Base-by-base conservation (phyloP, 768 basidiomycete species). In the Mycena leptocephala region DNA sequence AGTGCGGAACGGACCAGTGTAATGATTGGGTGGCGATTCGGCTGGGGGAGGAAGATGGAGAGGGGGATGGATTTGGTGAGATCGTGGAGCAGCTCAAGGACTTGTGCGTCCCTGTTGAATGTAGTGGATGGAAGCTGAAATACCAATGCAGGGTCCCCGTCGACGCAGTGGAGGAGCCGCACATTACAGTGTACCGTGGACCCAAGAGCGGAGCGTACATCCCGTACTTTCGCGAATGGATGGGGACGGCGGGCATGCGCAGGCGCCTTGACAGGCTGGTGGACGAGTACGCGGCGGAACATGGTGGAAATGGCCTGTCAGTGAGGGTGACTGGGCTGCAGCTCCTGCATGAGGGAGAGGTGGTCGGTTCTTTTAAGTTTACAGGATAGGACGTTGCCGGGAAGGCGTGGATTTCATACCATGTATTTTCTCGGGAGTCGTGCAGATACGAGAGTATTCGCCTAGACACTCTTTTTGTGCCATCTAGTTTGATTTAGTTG, bases 271-370 rank as follows among this genome's bases (percentile, higher is more conserved):
- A 37, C 35, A 39, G 35, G 59, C 59, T 62, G 59, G 59, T 62
- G 35, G 59, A 62, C n/a, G 59, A 62, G 35, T 62, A 62, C n/a
- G 22, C 59, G 22, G 59, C n/a, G 22, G 59, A 62, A 39, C 35
- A 62, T 59, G 59, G 35, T 37, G 59, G 59, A 24, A 62, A 62
- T 62, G 59, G 59, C 20, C 59, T 62, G 35, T 62, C 59, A n/a
- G 59, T 62, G 37, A 62, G 59, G 59, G 59, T 62, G 35, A 62
- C 59, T 39, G 59, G 59, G 37, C 37, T 62, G 59, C 35, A 62
- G 59, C 35, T 62, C 59, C n/a, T 62, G 59, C 59, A 39, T 0
- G n/a, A 62, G 4, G 35, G 59, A 37, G 6, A 62, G 37, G 35
- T 62, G 37, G 59, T 62, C 35, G 59, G 37, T 37, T 62, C 35